These are phyloP conservation scores for Fusarium euwallaceae DNA, from an alignment of 2,329 filamentous ascomycete genomes.

Conservation along the genomic window DNA sequence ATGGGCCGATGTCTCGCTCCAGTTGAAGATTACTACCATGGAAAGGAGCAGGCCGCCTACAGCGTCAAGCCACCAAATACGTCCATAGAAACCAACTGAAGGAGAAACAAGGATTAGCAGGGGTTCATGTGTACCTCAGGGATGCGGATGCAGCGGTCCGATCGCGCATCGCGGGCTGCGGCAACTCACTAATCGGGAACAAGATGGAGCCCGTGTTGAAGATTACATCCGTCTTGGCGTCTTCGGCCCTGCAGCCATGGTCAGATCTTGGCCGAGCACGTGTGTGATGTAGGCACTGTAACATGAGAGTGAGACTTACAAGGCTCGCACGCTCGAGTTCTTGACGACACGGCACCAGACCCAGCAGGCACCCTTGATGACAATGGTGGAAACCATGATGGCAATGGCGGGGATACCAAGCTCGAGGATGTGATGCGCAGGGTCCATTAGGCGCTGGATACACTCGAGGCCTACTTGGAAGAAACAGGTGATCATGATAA, in stretches of 20 bases:
- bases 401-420: constrained; percentile 78
- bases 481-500: constrained; percentile 90
- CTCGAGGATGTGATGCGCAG: constrained; percentile 77
- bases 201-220: constrained; percentile 93
- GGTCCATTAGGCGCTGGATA: constrained; percentile 70
- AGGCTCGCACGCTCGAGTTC: constrained; percentile 87
- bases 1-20: constrained; percentile 78
- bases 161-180: constrained; percentile 8
- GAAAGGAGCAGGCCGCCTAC: constrained; percentile 84
- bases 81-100: constrained; percentile 77
- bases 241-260: constrained; percentile 57
- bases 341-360: constrained; percentile 88
- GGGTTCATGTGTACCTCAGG: constrained; percentile 3
- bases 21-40: constrained; percentile 82
- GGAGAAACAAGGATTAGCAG: constrained; percentile 27
- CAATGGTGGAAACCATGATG: constrained; percentile 85
- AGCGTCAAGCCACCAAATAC: constrained; percentile 87
- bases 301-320: constrained; percentile 60
- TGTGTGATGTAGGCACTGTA: background rate
- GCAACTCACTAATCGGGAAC: constrained; percentile 76
- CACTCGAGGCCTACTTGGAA: constrained; percentile 82
- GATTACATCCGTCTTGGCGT: constrained; percentile 79
- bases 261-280: constrained; percentile 8
- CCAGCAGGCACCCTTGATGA: constrained; percentile 88
- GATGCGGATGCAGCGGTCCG: background rate